Evolutionary conservation across 768 basidiomycete genomes (phyloP), one percentile per base, ranked within the genome.

Genomic region (Dictyophora rubrovolvata): DNA sequence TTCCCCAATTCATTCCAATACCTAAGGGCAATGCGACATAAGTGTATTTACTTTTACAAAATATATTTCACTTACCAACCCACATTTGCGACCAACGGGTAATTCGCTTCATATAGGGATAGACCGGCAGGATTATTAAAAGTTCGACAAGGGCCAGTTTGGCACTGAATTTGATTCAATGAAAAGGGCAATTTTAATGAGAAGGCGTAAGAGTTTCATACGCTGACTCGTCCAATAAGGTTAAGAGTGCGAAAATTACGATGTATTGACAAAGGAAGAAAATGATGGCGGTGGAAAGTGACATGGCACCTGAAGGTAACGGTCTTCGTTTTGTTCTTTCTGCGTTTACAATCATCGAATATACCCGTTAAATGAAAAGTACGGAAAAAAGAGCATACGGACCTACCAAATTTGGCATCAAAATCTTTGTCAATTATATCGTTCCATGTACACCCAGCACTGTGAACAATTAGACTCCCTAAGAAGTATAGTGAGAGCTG

Each of bases 381-480:
- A 28, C 7, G 28, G 28, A 28, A 28, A 12, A 12, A n/a, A 42
- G 42, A 12, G 14, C 17, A 14, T 17, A 52, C 10, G 6, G 20
- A 55, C 62, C 14, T 52, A 62, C 62, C 62, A 28, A 62, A 58
- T n/a, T 55, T 54, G 23, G 48, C 47, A 56, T 62, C 62, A 53
- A 62, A 54, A 48, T 62, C 59, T 23, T 50, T 48, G 53, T 62
- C 62, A 52, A 54, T 52, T 18, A 62, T 60, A 46, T 62, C 62
- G 35, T 62, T 62, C 48, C 55, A 56, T 18, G 59, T 60, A 47
- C 62, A 62, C 11, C 53, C 62, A 12, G 62, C 62, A 22, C 54
- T 56, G 35, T 62, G 62, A n/a, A 62, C 53, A 22, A 50, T 46
- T 12, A 47, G 14, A 23, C 56, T 47, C 5, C 35, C 56, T 23